Base-by-base conservation (phyloP, 2,329 filamentous ascomycete species). In the Acrocalymma vagum region DNA sequence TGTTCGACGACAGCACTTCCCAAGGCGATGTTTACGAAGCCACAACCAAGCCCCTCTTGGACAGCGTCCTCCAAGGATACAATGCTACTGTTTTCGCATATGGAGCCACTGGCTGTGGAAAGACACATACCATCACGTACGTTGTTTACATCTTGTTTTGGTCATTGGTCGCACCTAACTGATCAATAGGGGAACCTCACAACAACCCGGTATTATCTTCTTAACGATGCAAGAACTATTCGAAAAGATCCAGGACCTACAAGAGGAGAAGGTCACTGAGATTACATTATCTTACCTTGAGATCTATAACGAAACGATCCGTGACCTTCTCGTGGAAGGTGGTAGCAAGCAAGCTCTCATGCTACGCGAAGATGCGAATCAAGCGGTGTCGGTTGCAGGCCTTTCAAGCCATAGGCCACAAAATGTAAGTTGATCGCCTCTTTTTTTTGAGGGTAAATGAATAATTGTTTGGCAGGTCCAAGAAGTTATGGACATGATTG, bases 61-160 rank as follows among this genome's bases (percentile, higher is more conserved):
- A 97, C 68, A 96, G 87, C 65, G 92, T 99, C 11, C 79, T 99
- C 43, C 92, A 99, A 56, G 94, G 94, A 53, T 99, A 96, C 78
- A 99, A 99, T 77, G 94, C 94, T 31, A 99, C 94, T 0, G 94
- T 99, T 4, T 99, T 99, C 68, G 94, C 94, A 33, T 99, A 99
- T 70, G 94, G 94, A 56, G 94, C 94, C 25, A 99, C 94, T 1
- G 94, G 94, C 25, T 99, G 94, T 71, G 94, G 94, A 71, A 99
- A 99, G 76, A 99, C 94, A 16, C 94, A 99, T 70, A 99, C 94
- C 8, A 99, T 99, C 62, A 78, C 75, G 59, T 74, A 67, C 20
- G 62, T 62, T 24, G 3, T 15, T 11, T 9, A 22, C 8, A 20
- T 10, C 9, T 40, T 15, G 16, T n/a, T 90, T 87, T 3, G 30